Conservation (phyloP, 768 basidiomycete genomes). For the Leccinellum albellum region DNA sequence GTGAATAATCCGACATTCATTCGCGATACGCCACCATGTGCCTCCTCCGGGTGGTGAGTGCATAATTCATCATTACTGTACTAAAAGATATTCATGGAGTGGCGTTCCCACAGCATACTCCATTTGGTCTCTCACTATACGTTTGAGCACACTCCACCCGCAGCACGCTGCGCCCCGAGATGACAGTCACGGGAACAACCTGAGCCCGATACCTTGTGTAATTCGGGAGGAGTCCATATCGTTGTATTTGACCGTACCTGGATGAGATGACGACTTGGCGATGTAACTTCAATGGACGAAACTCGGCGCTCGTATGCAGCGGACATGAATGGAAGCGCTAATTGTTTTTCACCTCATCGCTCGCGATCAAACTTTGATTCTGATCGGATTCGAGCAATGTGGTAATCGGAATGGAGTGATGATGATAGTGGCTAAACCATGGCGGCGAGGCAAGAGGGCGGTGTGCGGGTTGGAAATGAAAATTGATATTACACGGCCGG, state of each 20-base stretch:
- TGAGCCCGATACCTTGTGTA: neutral
- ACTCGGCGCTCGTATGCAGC: neutral
- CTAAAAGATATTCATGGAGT: neutral
- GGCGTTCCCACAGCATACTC: neutral
- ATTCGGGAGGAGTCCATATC: conserved; percentile 1
- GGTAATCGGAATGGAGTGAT: neutral
- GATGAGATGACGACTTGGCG: neutral
- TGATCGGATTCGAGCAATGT: neutral
- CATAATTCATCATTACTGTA: neutral
- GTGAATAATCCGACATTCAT: neutral
- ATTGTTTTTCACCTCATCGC: neutral
- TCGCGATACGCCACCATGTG: conserved; percentile 1
- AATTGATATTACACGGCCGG: neutral
- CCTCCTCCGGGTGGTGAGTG: neutral
- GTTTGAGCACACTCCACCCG: neutral
- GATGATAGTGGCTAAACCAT: neutral
- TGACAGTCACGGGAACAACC: neutral
- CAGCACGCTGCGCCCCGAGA: neutral
- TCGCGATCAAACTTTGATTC: neutral
- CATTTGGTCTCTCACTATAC: conserved; percentile 4
- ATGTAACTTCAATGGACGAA: neutral
- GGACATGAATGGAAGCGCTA: neutral
- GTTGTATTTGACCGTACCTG: neutral
- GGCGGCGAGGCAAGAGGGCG: neutral
- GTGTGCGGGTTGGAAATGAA: neutral